Percentiles rank a stretch among this genome's conserved stretches.
phyloP scores from a whole-genome alignment of 2,329 filamentous ascomycete species.

The Sphaceloma murrayae region DNA sequence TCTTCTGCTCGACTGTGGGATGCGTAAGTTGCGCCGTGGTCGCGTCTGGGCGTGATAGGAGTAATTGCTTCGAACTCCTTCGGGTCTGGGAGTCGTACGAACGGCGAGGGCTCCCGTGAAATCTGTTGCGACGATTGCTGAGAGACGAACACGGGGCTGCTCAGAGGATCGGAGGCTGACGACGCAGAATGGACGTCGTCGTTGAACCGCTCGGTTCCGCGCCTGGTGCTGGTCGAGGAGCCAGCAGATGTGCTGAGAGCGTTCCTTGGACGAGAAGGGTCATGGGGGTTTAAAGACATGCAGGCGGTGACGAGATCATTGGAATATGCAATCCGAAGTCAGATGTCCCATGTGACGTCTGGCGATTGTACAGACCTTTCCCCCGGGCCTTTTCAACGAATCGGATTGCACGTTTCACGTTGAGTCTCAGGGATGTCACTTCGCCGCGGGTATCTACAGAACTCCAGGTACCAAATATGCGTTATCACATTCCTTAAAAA shows the following conservation, averaged over 20 bases:
- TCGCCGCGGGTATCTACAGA: no score
- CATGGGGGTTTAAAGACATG: slow-evolving; percentile 9
- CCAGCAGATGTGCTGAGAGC: slow-evolving; percentile 5
- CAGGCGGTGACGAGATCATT: slow-evolving; percentile 14
- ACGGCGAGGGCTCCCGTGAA: slow-evolving; percentile 27
- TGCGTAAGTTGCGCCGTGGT: slow-evolving; percentile 6
- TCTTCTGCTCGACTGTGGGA: slow-evolving; percentile 7
- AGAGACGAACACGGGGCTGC: slow-evolving; percentile 20
- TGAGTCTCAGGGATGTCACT: no score
- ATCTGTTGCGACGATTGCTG: slow-evolving; percentile 20
- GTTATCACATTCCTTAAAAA: no score
- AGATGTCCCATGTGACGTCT: slow-evolving; percentile 4
- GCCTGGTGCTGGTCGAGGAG: neutral
- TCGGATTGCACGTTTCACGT: slow-evolving; percentile 11
- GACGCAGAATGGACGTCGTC: slow-evolving; percentile 21
- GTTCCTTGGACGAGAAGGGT: slow-evolving; percentile 8
- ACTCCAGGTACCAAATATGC: no score
- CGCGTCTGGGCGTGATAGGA: slow-evolving; percentile 1
- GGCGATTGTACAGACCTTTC: neutral
- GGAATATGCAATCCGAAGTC: neutral
- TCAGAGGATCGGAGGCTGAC: slow-evolving; percentile 26
- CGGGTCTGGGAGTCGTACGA: slow-evolving; percentile 23
- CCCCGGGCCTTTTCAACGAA: neutral
- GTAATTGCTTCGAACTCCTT: slow-evolving; percentile 17
- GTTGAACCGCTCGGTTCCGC: slow-evolving; percentile 20